A percentile compares a stretch with the other conserved stretches of the same genome.
These are phyloP conservation scores for Geotrichum ghanense DNA, from an alignment of 805 yeast species.

Conservation along the genomic window DNA sequence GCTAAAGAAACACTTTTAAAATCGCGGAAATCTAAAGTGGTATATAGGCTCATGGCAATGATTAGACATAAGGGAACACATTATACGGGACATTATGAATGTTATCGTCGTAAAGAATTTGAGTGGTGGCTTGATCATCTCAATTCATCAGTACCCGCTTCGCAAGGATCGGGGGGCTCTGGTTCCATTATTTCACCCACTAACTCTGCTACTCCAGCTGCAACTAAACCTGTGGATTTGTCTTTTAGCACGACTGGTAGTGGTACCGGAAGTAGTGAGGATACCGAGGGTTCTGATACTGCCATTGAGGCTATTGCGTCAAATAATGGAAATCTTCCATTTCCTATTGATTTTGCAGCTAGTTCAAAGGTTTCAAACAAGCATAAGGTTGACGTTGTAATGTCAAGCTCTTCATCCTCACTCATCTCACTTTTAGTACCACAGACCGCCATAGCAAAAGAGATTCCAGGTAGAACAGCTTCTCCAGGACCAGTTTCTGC, in stretches of 20 bases:
- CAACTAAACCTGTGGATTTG: background rate
- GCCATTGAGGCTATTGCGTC: background rate
- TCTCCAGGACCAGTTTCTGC: background rate
- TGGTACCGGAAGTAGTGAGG: background rate
- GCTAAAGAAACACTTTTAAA: background rate
- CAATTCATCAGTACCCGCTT: background rate
- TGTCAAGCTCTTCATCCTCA: background rate
- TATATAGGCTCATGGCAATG: constrained; percentile 56
- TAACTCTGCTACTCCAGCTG: background rate
- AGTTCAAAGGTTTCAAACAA: background rate
- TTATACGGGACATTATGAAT: constrained; percentile 81
- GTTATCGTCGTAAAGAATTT: constrained; percentile 54
- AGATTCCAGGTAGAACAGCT: too few relatives aligned
- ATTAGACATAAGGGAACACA: constrained; percentile 86
- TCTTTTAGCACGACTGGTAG: background rate
- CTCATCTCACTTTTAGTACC: background rate
- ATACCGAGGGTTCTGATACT: background rate
- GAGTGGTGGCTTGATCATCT: constrained; percentile 15
- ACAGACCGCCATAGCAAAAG: background rate
- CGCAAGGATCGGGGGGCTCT: background rate
- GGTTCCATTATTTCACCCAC: background rate
- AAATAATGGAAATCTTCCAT: background rate
- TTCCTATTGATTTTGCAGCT: constrained; percentile 1
- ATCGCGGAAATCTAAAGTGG: constrained; percentile 26
- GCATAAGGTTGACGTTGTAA: background rate